phyloP scores from a whole-genome alignment of 768 basidiomycete genomes.

The Mycena kentingensis region DNA sequence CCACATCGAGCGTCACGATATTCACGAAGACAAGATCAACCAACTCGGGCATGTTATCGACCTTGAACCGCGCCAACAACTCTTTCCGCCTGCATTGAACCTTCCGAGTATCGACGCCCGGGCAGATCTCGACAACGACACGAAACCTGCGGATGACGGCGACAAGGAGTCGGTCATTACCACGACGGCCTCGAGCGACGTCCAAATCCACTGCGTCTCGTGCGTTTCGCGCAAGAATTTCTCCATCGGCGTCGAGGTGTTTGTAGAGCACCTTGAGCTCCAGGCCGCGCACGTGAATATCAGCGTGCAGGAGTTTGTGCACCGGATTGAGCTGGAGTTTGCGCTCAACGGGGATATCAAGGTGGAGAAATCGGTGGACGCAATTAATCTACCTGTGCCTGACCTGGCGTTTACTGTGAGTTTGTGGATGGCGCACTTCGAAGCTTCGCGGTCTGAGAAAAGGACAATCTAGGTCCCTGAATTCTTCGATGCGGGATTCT shows the following conservation, averaged over 20 bases:
- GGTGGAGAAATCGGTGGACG: background rate
- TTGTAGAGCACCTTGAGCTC: background rate
- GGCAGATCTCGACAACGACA: background rate
- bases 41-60: constrained; percentile 1
- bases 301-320: constrained; percentile 8
- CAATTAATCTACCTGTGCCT: background rate
- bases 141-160: background rate
- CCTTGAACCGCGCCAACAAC: constrained; percentile 3
- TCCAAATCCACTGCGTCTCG: constrained; percentile 13
- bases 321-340: constrained; percentile 12
- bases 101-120: constrained; percentile 1
- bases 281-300: constrained; percentile 9
- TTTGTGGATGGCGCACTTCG: background rate
- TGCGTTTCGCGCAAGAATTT: constrained; percentile 8
- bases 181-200: background rate
- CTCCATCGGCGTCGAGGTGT: constrained; percentile 12
- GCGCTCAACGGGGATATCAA: background rate
- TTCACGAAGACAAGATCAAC: background rate
- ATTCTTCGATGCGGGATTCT: constrained; percentile 1
- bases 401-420: constrained; percentile 3
- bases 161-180: background rate
- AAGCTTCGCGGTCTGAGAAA: background rate
- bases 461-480: background rate
- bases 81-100: background rate
- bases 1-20: too few species aligned